phyloP scores from a whole-genome alignment of 805 yeast species.

The Lipomyces spencermartinsiae region DNA sequence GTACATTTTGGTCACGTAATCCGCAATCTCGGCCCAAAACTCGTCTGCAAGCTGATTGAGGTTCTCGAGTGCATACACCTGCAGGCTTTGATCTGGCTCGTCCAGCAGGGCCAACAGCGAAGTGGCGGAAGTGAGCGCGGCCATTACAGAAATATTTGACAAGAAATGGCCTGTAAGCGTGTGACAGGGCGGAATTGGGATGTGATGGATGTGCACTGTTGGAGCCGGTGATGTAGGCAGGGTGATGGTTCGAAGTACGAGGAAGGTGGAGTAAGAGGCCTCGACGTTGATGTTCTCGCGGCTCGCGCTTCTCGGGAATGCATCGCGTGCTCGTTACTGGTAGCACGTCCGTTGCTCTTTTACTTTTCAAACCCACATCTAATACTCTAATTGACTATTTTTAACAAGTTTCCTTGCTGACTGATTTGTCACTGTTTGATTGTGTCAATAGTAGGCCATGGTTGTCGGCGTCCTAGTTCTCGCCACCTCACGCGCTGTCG shows the following conservation, averaged over 20 bases:
- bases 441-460: not conserved
- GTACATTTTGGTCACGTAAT: slow-evolving; percentile 75
- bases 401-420: not conserved
- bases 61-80: slow-evolving; percentile 82
- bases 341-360: not conserved
- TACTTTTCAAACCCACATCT: not conserved
- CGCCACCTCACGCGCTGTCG: not conserved
- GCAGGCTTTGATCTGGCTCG: slow-evolving; percentile 79
- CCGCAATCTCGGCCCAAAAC: slow-evolving; percentile 97
- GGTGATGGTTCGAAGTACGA: slow-evolving; percentile 17
- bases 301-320: not conserved
- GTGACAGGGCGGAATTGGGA: not conserved
- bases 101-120: slow-evolving; percentile 87
- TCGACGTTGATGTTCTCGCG: not conserved
- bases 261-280: slow-evolving; percentile 4
- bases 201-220: not conserved
- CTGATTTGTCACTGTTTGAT: not conserved
- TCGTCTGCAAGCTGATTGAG: slow-evolving; percentile 84
- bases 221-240: slow-evolving; percentile 13
- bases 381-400: too few species aligned
- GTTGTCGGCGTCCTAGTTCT: not conserved
- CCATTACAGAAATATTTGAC: slow-evolving; percentile 18
- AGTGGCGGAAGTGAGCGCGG: slow-evolving; percentile 74
- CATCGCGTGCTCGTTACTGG: not conserved
- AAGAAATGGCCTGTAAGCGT: not conserved